Conservation (phyloP, 2,329 filamentous ascomycete species). For the Dendrostoma leiphaemia region DNA sequence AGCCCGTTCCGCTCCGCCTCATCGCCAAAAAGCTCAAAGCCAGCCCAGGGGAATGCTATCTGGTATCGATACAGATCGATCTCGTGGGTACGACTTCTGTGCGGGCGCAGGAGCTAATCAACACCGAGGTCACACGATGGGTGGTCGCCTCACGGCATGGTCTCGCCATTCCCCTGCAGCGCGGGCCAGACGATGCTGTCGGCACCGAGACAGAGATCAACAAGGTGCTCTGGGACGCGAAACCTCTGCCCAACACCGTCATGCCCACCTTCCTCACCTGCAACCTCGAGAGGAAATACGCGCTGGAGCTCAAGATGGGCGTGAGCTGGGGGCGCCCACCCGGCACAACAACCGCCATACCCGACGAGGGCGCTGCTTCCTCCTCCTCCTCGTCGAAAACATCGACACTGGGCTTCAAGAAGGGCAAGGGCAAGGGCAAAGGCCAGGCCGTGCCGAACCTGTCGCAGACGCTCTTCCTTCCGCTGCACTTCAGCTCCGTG, state of each 20-base stretch:
- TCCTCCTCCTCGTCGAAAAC: constrained; percentile 16
- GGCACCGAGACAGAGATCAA: constrained; percentile 71
- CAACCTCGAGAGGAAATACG: constrained; percentile 79
- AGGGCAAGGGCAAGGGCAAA: constrained; percentile 34
- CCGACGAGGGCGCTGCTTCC: constrained; percentile 18
- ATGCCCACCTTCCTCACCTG: constrained; percentile 86
- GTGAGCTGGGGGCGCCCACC: constrained; percentile 68
- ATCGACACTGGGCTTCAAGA: constrained; percentile 3
- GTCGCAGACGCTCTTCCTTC: constrained; percentile 74
- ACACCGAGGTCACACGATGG: constrained; percentile 72
- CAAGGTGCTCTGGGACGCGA: constrained; percentile 67
- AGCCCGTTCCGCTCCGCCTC: constrained; percentile 77
- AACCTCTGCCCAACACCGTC: constrained; percentile 77
- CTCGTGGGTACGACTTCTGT: constrained; percentile 79
- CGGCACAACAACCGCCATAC: constrained; percentile 8
- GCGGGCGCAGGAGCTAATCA: constrained; percentile 70
- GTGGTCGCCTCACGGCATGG: constrained; percentile 70
- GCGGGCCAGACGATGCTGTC: constrained; percentile 49
- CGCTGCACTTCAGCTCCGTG: constrained; percentile 70
- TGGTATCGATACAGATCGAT: constrained; percentile 78
- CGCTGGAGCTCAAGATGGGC: constrained; percentile 78
- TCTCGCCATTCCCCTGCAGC: constrained; percentile 69
- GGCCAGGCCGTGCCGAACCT: constrained; percentile 27
- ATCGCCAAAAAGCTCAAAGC: constrained; percentile 74
- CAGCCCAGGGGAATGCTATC: constrained; percentile 66